Evolutionary conservation across 2,329 filamentous ascomycete species (phyloP).

Genomic region (Grosmannia huntii): DNA sequence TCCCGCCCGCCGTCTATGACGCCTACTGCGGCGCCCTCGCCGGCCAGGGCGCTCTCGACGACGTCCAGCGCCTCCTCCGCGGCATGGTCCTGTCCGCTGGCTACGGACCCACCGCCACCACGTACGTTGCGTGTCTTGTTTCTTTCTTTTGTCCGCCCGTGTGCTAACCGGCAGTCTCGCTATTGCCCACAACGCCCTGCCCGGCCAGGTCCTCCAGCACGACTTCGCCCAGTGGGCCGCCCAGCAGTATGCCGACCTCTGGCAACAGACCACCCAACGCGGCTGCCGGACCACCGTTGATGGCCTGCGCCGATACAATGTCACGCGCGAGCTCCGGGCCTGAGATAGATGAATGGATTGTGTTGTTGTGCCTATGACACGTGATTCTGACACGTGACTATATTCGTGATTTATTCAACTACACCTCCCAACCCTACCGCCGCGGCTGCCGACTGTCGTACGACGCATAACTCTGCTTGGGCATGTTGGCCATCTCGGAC

Average conservation of each 20-base stretch:
- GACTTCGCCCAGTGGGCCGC: conserved; percentile 65
- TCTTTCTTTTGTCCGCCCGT: neutral
- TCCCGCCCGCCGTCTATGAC: conserved; percentile 60
- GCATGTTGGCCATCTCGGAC: conserved; percentile 17
- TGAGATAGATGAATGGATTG: neutral
- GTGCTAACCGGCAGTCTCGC: conserved; percentile 48
- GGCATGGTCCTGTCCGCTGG: conserved; percentile 55
- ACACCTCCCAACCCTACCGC: too few relatives aligned
- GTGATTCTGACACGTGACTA: too few relatives aligned
- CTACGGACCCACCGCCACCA: conserved; percentile 51
- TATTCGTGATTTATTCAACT: too few relatives aligned
- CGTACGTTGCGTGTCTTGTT: conserved; percentile 30
- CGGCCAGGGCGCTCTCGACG: conserved; percentile 56
- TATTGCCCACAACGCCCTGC: conserved; percentile 62
- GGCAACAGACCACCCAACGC: conserved; percentile 50
- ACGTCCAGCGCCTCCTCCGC: conserved; percentile 52
- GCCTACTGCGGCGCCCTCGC: conserved; percentile 68
- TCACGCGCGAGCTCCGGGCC: conserved; percentile 24
- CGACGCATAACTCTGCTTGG: neutral
- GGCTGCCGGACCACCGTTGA: conserved; percentile 31
- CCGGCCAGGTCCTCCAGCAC: conserved; percentile 50
- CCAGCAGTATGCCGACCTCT: conserved; percentile 52
- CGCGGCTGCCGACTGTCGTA: neutral
- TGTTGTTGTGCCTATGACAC: too few relatives aligned
- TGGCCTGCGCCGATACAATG: conserved; percentile 35